These are phyloP conservation scores for Teunomyces cretensis DNA, from an alignment of 805 yeast species.

Conservation along the genomic window DNA sequence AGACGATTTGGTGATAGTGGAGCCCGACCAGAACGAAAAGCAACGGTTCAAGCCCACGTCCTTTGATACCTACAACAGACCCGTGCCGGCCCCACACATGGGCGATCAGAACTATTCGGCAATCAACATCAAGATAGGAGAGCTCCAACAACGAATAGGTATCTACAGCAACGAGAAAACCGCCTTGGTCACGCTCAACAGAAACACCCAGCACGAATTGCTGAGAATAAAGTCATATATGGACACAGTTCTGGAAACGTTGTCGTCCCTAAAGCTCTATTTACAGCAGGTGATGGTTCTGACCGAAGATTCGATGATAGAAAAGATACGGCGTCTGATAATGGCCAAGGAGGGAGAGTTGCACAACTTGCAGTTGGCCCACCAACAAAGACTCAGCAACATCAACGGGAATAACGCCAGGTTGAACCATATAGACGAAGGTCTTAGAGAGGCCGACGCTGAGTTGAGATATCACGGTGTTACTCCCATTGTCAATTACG, in stretches of 20 bases:
- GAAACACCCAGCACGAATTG: neutral
- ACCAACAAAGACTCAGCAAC: neutral
- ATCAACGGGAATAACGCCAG: neutral
- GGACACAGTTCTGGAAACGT: slow-evolving; percentile 1
- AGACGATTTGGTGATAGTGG: slow-evolving; percentile 13
- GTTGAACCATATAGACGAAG: neutral
- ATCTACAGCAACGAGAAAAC: slow-evolving; percentile 1
- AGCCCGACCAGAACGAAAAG: slow-evolving; percentile 2
- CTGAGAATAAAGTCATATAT: slow-evolving; percentile 1
- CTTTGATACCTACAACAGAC: slow-evolving; percentile 9
- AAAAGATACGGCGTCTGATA: slow-evolving; percentile 1
- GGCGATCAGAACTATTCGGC: slow-evolving; percentile 5
- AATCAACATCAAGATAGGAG: neutral
- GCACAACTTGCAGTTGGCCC: neutral
- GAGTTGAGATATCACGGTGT: neutral
- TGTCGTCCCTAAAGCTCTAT: slow-evolving; percentile 1
- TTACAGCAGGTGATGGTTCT: neutral
- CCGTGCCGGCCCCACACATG: slow-evolving; percentile 10
- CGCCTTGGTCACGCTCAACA: slow-evolving; percentile 2
- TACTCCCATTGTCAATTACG: neutral
- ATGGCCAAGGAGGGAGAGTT: slow-evolving; percentile 5
- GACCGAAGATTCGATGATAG: neutral
- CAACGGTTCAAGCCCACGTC: slow-evolving; percentile 13
- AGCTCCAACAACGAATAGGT: slow-evolving; percentile 7
- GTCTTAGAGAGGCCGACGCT: neutral